Conservation (phyloP, 129 eudicot species). For the Heracleum sosnowskyi region DNA sequence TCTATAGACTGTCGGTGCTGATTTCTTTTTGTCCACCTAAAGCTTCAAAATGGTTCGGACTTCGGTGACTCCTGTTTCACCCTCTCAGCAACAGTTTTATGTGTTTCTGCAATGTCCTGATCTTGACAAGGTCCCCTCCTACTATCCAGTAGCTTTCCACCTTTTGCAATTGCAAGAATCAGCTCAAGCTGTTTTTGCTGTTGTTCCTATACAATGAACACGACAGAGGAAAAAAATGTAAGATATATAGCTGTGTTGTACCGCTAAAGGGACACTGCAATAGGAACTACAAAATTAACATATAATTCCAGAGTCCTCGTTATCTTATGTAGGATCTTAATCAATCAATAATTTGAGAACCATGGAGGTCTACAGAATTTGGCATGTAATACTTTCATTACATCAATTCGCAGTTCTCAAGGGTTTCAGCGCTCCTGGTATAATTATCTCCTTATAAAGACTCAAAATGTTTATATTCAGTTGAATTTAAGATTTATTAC, state of each 20-base stretch:
- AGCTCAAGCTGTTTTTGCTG: conserved; percentile 56
- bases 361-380: background rate
- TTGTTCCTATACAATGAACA: conserved; percentile 33
- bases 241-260: background rate
- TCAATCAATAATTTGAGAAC: no score
- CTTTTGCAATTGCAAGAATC: conserved; percentile 44
- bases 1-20: conserved; percentile 14
- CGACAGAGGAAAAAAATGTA: background rate
- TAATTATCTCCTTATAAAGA: no score
- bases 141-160: conserved; percentile 30
- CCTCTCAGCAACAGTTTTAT: background rate
- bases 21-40: conserved; percentile 10
- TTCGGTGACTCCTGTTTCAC: background rate
- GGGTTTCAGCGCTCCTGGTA: no score
- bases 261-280: background rate
- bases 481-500: no score
- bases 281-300: background rate
- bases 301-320: background rate
- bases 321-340: background rate
- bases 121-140: conserved; percentile 14
- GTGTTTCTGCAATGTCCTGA: background rate
- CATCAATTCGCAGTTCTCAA: no score
- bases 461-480: no score
- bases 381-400: no score
- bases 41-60: background rate